Evolutionary conservation across 148 eudicot genomes (phyloP).

Genomic region (Oxyria digyna): DNA sequence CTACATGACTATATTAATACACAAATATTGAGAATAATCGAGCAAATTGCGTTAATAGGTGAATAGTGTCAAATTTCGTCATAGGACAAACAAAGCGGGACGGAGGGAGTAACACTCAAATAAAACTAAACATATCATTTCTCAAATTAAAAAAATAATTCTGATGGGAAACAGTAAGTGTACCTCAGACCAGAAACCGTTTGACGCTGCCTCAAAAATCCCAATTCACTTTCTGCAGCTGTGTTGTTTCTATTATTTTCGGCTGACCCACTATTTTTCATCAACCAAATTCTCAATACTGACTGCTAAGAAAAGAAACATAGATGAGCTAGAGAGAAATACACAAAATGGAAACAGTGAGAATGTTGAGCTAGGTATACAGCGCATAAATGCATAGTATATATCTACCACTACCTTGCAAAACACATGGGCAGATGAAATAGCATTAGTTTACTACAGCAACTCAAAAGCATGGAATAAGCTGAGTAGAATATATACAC

Average conservation of each 20-base stretch:
- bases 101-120: neutral
- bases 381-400: neutral
- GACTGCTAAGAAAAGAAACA: neutral
- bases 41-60: too few species aligned
- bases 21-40: too few species aligned
- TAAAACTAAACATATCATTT: neutral
- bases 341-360: neutral
- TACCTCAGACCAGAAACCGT: constrained; percentile 4
- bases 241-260: neutral
- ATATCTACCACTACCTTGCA: neutral
- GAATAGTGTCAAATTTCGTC: too few species aligned
- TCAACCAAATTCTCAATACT: constrained; percentile 4
- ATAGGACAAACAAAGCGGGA: too few species aligned
- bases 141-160: neutral
- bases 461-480: constrained; percentile 1
- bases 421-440: neutral
- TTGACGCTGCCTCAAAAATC: constrained; percentile 8
- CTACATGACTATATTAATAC: too few species aligned
- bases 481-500: neutral
- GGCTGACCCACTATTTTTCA: neutral
- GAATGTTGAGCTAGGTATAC: neutral
- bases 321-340: neutral
- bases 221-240: constrained; percentile 10
- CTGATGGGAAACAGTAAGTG: neutral
- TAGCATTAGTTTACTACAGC: neutral